Conservation (phyloP, 179 eudicot species). For the Actinidia chinensis region DNA sequence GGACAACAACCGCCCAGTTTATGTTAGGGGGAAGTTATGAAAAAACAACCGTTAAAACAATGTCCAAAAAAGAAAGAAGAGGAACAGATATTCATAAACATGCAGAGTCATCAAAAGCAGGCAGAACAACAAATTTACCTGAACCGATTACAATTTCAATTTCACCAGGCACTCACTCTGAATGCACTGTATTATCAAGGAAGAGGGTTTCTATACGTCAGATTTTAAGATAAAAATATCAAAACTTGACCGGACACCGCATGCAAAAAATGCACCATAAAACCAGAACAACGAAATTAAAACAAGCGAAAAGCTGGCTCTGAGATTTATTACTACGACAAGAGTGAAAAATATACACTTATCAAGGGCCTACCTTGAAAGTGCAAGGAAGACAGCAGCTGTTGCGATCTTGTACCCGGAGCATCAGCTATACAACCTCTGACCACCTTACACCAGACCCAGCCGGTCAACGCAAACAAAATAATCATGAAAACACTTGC, state of each 20-base stretch:
- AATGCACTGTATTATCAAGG: conserved; percentile 9
- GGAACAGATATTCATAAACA: background rate
- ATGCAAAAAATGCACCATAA: background rate
- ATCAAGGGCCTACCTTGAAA: conserved; percentile 51
- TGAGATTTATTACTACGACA: background rate
- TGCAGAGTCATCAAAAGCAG: background rate
- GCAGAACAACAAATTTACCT: background rate
- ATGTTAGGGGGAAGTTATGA: no score
- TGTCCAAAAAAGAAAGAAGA: no score
- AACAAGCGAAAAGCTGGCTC: conserved; percentile 15
- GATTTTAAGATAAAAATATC: background rate
- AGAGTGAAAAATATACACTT: conserved; percentile 4
- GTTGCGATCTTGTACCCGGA: conserved; percentile 78
- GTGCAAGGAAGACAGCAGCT: conserved; percentile 79
- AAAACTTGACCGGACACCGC: background rate
- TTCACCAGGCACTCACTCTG: background rate
- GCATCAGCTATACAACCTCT: conserved; percentile 92
- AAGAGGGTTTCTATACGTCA: background rate
- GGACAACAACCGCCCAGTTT: no score
- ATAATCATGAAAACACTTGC: background rate
- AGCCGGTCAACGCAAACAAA: conserved; percentile 62
- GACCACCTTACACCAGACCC: conserved; percentile 99
- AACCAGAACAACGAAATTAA: conserved; percentile 4
- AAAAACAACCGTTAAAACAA: no score
- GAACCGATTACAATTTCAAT: background rate